Conservation (phyloP, 768 basidiomycete species). For the Agrocybe pediades region DNA sequence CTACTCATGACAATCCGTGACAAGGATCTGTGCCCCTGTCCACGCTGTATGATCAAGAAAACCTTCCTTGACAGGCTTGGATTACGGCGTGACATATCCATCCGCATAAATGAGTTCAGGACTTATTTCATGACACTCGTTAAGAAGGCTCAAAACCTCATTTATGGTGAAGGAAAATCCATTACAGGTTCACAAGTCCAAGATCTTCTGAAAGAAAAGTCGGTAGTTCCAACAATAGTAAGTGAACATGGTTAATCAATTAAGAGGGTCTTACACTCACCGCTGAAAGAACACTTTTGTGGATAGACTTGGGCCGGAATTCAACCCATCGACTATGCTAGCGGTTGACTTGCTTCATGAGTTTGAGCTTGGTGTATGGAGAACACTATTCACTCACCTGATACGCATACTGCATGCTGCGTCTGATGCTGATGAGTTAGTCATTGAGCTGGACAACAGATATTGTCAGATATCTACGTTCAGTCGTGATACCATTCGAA, state of each 20-base stretch:
- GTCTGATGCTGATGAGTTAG: slow-evolving; percentile 9
- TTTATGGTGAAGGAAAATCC: slow-evolving; percentile 5
- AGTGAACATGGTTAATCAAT: background rate
- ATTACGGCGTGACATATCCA: background rate
- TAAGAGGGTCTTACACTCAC: background rate
- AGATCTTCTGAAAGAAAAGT: slow-evolving; percentile 20
- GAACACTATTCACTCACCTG: background rate
- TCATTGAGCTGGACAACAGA: slow-evolving; percentile 32
- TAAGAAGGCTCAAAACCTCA: slow-evolving; percentile 5
- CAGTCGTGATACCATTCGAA: slow-evolving; percentile 33
- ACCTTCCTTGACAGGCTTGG: slow-evolving; percentile 17
- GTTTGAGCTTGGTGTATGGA: slow-evolving; percentile 1
- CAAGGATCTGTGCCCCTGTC: slow-evolving; percentile 38
- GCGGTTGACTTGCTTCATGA: background rate
- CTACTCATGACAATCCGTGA: slow-evolving; percentile 37
- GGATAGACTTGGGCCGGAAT: background rate
- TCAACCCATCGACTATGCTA: background rate
- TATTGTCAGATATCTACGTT: slow-evolving; percentile 29
- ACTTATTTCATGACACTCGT: slow-evolving; percentile 16
- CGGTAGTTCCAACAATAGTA: slow-evolving; percentile 30
- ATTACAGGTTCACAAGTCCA: slow-evolving; percentile 17
- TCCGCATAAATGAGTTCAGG: slow-evolving; percentile 24
- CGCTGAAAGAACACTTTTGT: background rate
- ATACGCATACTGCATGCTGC: background rate
- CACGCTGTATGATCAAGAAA: slow-evolving; percentile 30